Base-by-base conservation (phyloP, 2,329 filamentous ascomycete species). In the Monosporascus sp. region DNA sequence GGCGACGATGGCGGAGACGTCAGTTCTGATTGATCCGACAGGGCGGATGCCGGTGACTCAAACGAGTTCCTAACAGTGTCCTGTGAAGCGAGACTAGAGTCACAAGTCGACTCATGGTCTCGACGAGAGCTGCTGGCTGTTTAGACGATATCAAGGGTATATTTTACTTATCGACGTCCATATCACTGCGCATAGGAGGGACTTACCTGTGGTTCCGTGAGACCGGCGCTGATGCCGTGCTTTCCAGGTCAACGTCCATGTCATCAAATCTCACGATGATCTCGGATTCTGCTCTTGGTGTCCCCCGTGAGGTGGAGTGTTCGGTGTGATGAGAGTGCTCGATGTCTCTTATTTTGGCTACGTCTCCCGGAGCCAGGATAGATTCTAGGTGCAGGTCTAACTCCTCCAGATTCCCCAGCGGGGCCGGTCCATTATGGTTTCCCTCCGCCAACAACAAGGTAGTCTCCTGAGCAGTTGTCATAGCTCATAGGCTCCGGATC, bases 1-100 rank as follows among this genome's bases (percentile, higher is more conserved):
- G 58, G 58, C 35, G 76, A 78, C 7, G 79, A 78, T n/a, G 74
- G 74, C 18, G 73, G 69, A 24, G 81, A 84, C 48, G 79, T 79
- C 26, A 78, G 65, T 46, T 84, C 80, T 50, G 81, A 84, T 26
- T 74, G 69, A 52, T 85, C 81, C 56, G 80, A 79, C 35, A 78
- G 58, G 53, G 69, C 72, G 18, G 79, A 79, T 20, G 77, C 70
- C n/a, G 80, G 81, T 15, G 81, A 84, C 46, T 73, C 71, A 57
- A 79, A 71, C 37, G 78, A 80, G 41, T 65, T 72, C 60, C 63
- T 64, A 56, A 58, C 65, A 35, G 51, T 57, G 28, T 43, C 56
- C 46, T 58, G 57, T 50, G 51, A 51, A 22, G 50, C 54, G 9
- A 55, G 51, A 46, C 43, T 26, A 15, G 43, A 46, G 9, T 9